Percentiles rank a stretch among this genome's conserved stretches.
Evolutionary conservation across 306 rosid genomes (phyloP).

Genomic region (Pueraria montana): DNA sequence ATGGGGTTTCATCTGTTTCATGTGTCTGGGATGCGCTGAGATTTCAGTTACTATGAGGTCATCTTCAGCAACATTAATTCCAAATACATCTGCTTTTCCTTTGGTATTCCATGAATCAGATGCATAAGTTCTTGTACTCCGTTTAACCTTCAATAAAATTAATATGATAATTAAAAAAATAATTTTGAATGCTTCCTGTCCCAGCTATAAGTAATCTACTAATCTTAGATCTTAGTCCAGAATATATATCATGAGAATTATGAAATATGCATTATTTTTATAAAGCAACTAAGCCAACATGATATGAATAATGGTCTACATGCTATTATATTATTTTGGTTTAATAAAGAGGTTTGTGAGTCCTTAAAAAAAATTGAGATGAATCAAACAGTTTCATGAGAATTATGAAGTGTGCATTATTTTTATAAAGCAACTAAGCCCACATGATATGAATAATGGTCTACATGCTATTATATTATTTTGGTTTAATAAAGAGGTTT

Average conservation of each 20-base stretch:
- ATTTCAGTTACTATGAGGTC: too few species aligned
- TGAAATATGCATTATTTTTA: neutral
- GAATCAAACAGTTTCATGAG: too few species aligned
- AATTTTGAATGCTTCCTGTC: neutral
- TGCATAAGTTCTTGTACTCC: conserved; percentile 77
- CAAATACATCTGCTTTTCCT: conserved; percentile 54
- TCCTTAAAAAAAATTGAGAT: too few species aligned
- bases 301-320: conserved; percentile 6
- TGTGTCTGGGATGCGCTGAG: neutral
- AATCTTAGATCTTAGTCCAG: conserved; percentile 25
- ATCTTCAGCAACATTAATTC: conserved; percentile 41
- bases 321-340: too few species aligned
- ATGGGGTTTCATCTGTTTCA: too few species aligned
- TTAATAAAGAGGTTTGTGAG: too few species aligned
- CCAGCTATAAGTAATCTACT: conserved; percentile 16
- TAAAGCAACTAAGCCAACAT: conserved; percentile 2
- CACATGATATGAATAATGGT: too few species aligned
- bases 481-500: too few species aligned
- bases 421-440: too few species aligned
- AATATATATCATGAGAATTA: conserved; percentile 14
- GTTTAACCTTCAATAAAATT: conserved; percentile 49
- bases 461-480: too few species aligned
- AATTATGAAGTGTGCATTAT: too few species aligned
- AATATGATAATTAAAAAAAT: conserved; percentile 12
- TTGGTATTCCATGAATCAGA: conserved; percentile 60